Evolutionary conservation across 768 basidiomycete species (phyloP).

Genomic region (Dioszegia crocea): DNA sequence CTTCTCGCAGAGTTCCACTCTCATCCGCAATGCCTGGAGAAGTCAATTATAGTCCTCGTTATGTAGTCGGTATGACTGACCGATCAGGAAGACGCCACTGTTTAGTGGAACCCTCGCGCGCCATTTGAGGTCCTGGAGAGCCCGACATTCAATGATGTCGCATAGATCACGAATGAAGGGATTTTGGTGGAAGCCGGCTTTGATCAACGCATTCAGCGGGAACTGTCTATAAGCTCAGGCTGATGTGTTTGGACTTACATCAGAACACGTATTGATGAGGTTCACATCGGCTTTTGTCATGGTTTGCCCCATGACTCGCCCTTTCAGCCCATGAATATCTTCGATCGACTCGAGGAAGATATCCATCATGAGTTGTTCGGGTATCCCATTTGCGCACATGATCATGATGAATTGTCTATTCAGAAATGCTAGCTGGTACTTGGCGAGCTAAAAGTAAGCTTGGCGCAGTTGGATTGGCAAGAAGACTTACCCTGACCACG

Average conservation of each 20-base stretch:
- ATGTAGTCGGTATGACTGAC: conserved; percentile 12
- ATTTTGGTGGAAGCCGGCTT: conserved; percentile 40
- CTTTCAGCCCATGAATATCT: conserved; percentile 31
- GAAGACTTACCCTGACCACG: conserved; percentile 46
- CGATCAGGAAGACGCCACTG: conserved; percentile 46
- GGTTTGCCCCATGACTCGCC: conserved; percentile 16
- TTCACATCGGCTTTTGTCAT: conserved; percentile 28
- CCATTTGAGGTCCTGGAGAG: conserved; percentile 48
- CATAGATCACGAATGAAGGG: conserved; percentile 42
- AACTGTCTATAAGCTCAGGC: conserved; percentile 29
- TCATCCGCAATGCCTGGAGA: conserved; percentile 45
- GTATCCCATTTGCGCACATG: conserved; percentile 42
- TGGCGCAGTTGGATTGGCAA: background rate
- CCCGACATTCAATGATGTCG: conserved; percentile 40
- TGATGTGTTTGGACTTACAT: conserved; percentile 11
- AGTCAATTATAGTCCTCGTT: background rate
- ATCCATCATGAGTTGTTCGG: conserved; percentile 34
- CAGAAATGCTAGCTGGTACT: conserved; percentile 43
- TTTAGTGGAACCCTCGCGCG: conserved; percentile 40
- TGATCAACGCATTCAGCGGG: conserved; percentile 34
- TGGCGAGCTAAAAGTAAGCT: conserved; percentile 36
- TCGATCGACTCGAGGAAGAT: conserved; percentile 40
- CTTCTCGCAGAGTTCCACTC: conserved; percentile 34
- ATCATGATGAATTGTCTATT: conserved; percentile 49
- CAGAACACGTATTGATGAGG: conserved; percentile 27